A percentile compares a stretch with the other conserved stretches of the same genome.
These are phyloP conservation scores for Xylaria polymorpha DNA, from an alignment of 2,329 filamentous ascomycete genomes.

Conservation along the genomic window DNA sequence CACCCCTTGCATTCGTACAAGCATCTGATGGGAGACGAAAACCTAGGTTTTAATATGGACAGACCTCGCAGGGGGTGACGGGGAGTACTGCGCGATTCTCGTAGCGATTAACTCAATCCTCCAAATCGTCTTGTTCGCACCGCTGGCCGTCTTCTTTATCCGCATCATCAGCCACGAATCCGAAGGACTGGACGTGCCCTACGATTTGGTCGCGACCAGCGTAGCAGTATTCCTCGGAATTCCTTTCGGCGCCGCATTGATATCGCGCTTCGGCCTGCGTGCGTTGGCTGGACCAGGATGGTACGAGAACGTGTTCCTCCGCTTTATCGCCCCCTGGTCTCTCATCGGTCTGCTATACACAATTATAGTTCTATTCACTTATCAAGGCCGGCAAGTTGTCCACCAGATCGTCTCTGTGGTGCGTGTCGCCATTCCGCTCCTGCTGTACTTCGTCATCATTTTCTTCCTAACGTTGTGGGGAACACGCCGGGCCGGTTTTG, in stretches of 20 bases:
- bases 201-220: slow-evolving; percentile 78
- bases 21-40: slow-evolving; percentile 22
- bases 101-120: slow-evolving; percentile 80
- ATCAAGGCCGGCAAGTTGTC: slow-evolving; percentile 80
- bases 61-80: slow-evolving; percentile 78
- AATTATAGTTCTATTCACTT: slow-evolving; percentile 86
- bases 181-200: slow-evolving; percentile 58
- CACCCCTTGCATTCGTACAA: background rate
- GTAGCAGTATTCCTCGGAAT: slow-evolving; percentile 89
- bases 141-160: slow-evolving; percentile 76
- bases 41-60: slow-evolving; percentile 76
- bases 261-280: slow-evolving; percentile 75
- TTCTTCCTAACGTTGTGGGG: slow-evolving; percentile 76
- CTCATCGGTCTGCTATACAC: slow-evolving; percentile 88
- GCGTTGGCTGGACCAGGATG: slow-evolving; percentile 64
- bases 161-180: slow-evolving; percentile 69
- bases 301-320: slow-evolving; percentile 78
- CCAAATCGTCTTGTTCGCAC: slow-evolving; percentile 79
- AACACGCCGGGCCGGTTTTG: slow-evolving; percentile 75
- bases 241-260: slow-evolving; percentile 80
- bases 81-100: slow-evolving; percentile 84
- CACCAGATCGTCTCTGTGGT: slow-evolving; percentile 86
- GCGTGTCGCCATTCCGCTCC: slow-evolving; percentile 80
- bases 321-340: slow-evolving; percentile 76
- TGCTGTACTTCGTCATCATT: slow-evolving; percentile 83